These are phyloP conservation scores for Sarocladium brachiariae DNA, from an alignment of 2,329 filamentous ascomycete species.

Conservation along the genomic window DNA sequence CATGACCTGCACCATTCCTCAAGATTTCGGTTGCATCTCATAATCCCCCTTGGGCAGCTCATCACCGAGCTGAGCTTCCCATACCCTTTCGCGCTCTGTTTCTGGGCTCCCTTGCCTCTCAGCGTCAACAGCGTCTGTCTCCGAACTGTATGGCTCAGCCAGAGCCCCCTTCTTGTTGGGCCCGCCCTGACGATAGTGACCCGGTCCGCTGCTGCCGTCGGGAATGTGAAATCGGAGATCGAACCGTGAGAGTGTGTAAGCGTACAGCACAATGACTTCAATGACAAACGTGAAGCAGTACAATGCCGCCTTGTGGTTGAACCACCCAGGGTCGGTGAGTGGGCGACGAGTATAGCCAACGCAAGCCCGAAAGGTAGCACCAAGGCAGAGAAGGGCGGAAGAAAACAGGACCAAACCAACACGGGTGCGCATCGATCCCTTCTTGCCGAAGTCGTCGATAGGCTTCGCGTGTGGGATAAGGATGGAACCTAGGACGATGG, in stretches of 20 bases:
- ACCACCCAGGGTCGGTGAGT: constrained; percentile 55
- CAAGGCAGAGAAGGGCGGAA: constrained; percentile 54
- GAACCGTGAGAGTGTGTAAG: constrained; percentile 61
- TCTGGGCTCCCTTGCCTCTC: background rate
- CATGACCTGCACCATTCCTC: background rate
- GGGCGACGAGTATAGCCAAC: constrained; percentile 48
- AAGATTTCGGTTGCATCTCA: background rate
- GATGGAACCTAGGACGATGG: constrained; percentile 30
- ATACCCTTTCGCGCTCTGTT: constrained; percentile 14
- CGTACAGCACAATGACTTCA: constrained; percentile 62
- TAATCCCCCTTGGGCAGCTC: constrained; percentile 14
- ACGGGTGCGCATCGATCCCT: constrained; percentile 60
- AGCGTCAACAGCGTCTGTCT: background rate
- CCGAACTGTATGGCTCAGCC: background rate
- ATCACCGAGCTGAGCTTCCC: constrained; percentile 16
- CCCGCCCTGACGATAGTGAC: constrained; percentile 34
- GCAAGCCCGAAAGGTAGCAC: constrained; percentile 62
- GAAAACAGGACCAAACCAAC: constrained; percentile 55
- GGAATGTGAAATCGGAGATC: constrained; percentile 72
- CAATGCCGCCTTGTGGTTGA: constrained; percentile 64
- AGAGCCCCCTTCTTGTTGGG: background rate
- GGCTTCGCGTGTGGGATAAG: constrained; percentile 39
- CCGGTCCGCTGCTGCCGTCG: constrained; percentile 56
- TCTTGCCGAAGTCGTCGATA: constrained; percentile 45
- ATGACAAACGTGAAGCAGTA: constrained; percentile 74